Base-by-base conservation (phyloP, 2,329 filamentous ascomycete genomes). In the Venturia aucupariae region DNA sequence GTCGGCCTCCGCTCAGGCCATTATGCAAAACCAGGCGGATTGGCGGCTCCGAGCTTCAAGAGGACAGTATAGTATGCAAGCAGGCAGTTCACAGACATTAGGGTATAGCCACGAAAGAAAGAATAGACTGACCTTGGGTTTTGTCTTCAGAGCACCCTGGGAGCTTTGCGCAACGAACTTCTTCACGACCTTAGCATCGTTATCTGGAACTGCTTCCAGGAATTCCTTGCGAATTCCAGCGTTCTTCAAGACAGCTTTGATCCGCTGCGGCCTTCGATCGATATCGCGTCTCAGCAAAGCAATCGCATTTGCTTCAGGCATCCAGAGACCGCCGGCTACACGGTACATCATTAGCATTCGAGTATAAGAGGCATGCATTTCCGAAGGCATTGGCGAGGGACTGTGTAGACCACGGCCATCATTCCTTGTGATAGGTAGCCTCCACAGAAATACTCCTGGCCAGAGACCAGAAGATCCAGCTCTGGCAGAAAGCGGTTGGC, bases 91-190 rank as follows among this genome's bases (percentile, higher is more conserved):
- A 32, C 51, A 22, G 27, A 11, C 27, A 35, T 7, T 17, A 57
- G 27, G 27, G 22, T 15, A 57, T 57, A 15, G 13, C n/a, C 51
- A 35, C 19, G 30, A 57, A 63, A n/a, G 62, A 42, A 57, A 64
- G 38, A 44, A 24, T 48, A 19, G 10, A 77, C 82, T 74, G 74
- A 91, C 90, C 85, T 92, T 93, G 4, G 92, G 92, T 72, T 88
- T 87, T 44, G 85, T 93, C 80, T 95, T 96, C 61, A 97, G 79
- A 17, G 91, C 90, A 67, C 85, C 88, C 66, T 86, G 84, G 68
- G 83, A 78, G 70, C 96, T 97, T 54, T 71, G 70, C 19, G 79
- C 80, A 27, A 84, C 81, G 74, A 96, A 96, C 0, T 88, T 88
- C 68, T 84, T 81, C 5, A 94, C 75, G 22, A 82, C 86, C 60